Evolutionary conservation across 2,329 filamentous ascomycete species (phyloP), one percentile per base, ranked within the genome.

Genomic region (Pezicula carpinea): DNA sequence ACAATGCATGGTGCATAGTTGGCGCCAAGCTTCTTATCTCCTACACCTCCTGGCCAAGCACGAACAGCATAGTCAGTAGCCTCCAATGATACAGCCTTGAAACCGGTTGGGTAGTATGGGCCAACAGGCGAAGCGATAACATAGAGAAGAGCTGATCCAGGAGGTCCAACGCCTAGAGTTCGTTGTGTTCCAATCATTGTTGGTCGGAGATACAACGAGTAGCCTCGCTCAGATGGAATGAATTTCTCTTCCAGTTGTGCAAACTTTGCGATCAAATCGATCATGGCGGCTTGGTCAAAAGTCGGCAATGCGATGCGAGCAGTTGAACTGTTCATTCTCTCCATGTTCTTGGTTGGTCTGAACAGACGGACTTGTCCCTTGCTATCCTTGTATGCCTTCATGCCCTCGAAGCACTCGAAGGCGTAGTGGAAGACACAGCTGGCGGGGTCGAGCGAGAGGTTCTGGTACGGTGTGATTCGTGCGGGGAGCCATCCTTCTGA

Each of bases 1-100:
- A 97, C 75, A 61, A 99, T 92, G 74, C 93, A 97, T 5, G 93
- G 93, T n/a, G 93, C 93, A 68, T 99, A 99, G 79, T 99, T 99
- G 63, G 92, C 93, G 52, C 93, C 93, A 29, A 99, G 83, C 75
- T 99, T 99, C 82, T 93, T 95, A 75, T 97, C 90, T 60, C 93
- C 93, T 26, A 96, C 92, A 65, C 93, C 93, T 51, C 93, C 93
- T 39, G 93, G 93, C 93, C 93, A 99, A 48, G 93, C 93, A 57
- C 93, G 89, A 52, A 96, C 90, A 46, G 92, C 92, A 68, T 96
- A 96, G 71, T 95, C 87, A 44, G 93, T 97, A 21, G 93, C 93
- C 73, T 97, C 93, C 46, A 99, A 79, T 1, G 88, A 91, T 43
- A 99, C 81, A 50, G 93, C 93, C 75, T 97, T 97, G 83, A 99